Evolutionary conservation across 2,329 filamentous ascomycete species (phyloP).

Genomic region (Calonectria fujianensis): DNA sequence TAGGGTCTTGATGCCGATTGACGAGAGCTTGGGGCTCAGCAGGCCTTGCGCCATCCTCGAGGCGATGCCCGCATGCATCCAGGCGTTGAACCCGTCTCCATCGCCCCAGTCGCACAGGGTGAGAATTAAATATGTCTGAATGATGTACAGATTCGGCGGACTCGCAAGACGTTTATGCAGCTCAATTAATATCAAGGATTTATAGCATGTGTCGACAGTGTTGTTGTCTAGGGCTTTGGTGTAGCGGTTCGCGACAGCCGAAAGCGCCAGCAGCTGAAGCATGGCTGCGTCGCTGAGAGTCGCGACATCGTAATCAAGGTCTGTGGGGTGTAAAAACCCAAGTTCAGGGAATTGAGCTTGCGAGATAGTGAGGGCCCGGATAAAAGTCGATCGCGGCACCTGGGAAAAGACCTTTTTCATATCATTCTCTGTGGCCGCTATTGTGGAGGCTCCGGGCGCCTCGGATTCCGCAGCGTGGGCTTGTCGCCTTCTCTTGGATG

Average conservation of each 20-base stretch:
- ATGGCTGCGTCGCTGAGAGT: slow-evolving; percentile 38
- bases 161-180: slow-evolving; percentile 43
- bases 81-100: slow-evolving; percentile 53
- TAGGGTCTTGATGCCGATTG: slow-evolving; percentile 41
- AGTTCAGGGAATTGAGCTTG: slow-evolving; percentile 52
- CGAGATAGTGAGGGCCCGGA: slow-evolving; percentile 43
- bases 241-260: slow-evolving; percentile 46
- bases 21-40: slow-evolving; percentile 46
- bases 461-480: neutral
- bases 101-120: slow-evolving; percentile 53
- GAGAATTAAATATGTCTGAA: slow-evolving; percentile 49
- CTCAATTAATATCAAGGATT: slow-evolving; percentile 37
- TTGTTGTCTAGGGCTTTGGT: neutral
- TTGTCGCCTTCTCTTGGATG: slow-evolving; percentile 40
- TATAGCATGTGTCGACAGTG: neutral
- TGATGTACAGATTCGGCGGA: slow-evolving; percentile 43
- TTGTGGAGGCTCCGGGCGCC: neutral
- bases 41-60: slow-evolving; percentile 52
- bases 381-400: slow-evolving; percentile 21
- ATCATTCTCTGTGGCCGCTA: slow-evolving; percentile 14
- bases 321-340: slow-evolving; percentile 50
- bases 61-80: slow-evolving; percentile 54
- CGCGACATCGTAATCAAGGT: slow-evolving; percentile 46
- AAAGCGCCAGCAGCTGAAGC: slow-evolving; percentile 46
- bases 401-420: slow-evolving; percentile 38